Conservation (phyloP, 768 basidiomycete species). For the Serpula lacrymans region DNA sequence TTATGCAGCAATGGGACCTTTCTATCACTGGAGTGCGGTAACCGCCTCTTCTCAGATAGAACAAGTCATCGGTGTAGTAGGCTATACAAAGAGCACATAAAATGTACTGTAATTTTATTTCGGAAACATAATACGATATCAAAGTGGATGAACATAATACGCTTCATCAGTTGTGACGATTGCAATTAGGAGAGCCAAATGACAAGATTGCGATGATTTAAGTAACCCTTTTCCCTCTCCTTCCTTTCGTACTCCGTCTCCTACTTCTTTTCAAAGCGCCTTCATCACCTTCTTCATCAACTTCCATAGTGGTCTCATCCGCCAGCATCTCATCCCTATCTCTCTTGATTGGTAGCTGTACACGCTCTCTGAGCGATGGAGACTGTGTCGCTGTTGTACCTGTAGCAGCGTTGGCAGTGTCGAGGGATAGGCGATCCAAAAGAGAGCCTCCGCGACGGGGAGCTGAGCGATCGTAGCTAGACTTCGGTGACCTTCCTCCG, state of each 20-base stretch:
- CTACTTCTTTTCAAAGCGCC: slow-evolving; percentile 22
- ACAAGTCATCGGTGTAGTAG: too few species aligned
- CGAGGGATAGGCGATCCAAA: slow-evolving; percentile 34
- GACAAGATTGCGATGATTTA: too few species aligned
- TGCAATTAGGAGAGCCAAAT: too few species aligned
- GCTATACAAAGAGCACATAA: too few species aligned
- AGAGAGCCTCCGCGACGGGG: slow-evolving; percentile 31
- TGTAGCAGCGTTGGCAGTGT: too few species aligned
- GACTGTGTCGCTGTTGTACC: slow-evolving; percentile 9
- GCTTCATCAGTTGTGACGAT: too few species aligned
- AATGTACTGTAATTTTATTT: too few species aligned
- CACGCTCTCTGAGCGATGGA: slow-evolving; percentile 33
- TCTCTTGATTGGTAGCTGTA: slow-evolving; percentile 34
- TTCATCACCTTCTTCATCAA: slow-evolving; percentile 16
- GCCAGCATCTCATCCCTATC: slow-evolving; percentile 25
- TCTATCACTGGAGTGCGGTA: too few species aligned
- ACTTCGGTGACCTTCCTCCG: neutral
- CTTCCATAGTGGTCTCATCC: slow-evolving; percentile 9
- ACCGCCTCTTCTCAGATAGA: too few species aligned
- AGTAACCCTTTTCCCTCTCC: too few species aligned
- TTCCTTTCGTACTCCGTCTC: slow-evolving; percentile 16
- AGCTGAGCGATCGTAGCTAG: slow-evolving; percentile 4
- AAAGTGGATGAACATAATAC: too few species aligned
- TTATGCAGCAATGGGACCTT: slow-evolving; percentile 67
- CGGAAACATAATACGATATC: too few species aligned